Base-by-base conservation (phyloP, 495 filamentous ascomycete genomes). In the Penicillium dipodomyicola region DNA sequence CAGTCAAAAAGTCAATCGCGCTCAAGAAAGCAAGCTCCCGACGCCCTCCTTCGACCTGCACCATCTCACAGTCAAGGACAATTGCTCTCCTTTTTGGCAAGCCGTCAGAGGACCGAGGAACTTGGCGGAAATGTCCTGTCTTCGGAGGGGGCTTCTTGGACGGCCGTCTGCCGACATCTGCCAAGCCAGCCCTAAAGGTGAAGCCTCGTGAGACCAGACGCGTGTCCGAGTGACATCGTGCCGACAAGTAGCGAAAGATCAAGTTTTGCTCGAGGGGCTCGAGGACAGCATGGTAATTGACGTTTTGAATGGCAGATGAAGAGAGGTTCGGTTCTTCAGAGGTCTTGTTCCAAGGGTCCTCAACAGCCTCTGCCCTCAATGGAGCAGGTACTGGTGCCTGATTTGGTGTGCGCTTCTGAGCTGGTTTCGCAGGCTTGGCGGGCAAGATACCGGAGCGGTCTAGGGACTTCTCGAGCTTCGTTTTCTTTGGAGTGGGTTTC, bases 1-100 rank as follows among this genome's bases (percentile, higher is more conserved):
- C 74, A 12, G 79, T 76, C 32, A 78, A 52, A 30, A 77, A 78
- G 55, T 82, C 79, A 30, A 80, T 64, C 10, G 69, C 77, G n/a
- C 57, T 64, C 2, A 74, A 19, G 14, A 60, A 67, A 2, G 65
- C 70, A 3, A 71, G 39, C 29, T 62, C 64, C 30, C 53, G 35
- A 17, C 25, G 50, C 2, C 52, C 42, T 2, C 29, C 50, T 1
- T 25, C n/a, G 0, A 66, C 52, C 22, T 57, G 52, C 4, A 73
- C 70, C 72, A 72, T 72, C 41, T 74, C 72, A 47, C 70, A 73
- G 47, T 73, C 72, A 19, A 73, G 57, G 0, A 58, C 72, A 9
- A 74, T 58, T 1, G 66, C 70, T 15, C 58, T 30, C 29, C 32
- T 37, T n/a, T 27, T 55, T 20, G 32, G 17, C 8, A 23, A 22